Percentiles rank a stretch among this genome's conserved stretches.
Conservation (phyloP, 768 basidiomycete species). For the Multifurca ochricompacta region DNA sequence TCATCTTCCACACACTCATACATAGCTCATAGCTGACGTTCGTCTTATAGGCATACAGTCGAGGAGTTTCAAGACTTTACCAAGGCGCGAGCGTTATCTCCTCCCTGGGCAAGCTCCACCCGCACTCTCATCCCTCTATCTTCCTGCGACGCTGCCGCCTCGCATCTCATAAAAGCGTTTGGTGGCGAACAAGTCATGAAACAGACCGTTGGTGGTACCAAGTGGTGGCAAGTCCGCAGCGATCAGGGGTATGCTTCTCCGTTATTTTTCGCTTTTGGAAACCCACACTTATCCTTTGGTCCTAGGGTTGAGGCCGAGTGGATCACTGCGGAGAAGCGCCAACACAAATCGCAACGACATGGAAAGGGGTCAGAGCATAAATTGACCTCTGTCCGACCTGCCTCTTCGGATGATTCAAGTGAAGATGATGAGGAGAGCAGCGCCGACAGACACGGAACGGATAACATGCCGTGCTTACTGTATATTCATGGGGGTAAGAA, state of each 20-base stretch:
- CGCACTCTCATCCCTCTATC: constrained; percentile 64
- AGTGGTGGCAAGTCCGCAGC: too few relatives aligned
- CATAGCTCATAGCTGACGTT: not conserved
- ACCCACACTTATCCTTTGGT: constrained; percentile 8
- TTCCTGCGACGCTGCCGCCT: constrained; percentile 67
- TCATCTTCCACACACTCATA: not conserved
- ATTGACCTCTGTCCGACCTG: not conserved
- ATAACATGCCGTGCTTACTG: constrained; percentile 78
- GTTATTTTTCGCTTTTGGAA: not conserved
- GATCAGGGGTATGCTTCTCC: constrained; percentile 56
- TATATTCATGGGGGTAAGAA: constrained; percentile 65
- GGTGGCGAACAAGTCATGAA: constrained; percentile 71
- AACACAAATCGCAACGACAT: constrained; percentile 55
- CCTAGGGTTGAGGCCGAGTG: constrained; percentile 76
- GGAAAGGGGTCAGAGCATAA: constrained; percentile 29
- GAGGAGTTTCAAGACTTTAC: constrained; percentile 78
- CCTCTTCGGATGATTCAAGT: not conserved
- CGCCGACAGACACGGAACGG: constrained; percentile 58
- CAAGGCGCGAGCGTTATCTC: constrained; percentile 72
- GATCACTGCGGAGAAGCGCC: constrained; percentile 79
- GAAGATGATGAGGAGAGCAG: constrained; percentile 26
- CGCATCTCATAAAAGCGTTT: constrained; percentile 61
- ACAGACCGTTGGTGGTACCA: too few relatives aligned
- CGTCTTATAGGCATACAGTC: constrained; percentile 56
- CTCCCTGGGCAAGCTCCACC: constrained; percentile 73